Percentiles rank a stretch among this genome's conserved stretches.
phyloP scores from a whole-genome alignment of 1,284 basidiomycete genomes.

The Puccinia brachypodii region DNA sequence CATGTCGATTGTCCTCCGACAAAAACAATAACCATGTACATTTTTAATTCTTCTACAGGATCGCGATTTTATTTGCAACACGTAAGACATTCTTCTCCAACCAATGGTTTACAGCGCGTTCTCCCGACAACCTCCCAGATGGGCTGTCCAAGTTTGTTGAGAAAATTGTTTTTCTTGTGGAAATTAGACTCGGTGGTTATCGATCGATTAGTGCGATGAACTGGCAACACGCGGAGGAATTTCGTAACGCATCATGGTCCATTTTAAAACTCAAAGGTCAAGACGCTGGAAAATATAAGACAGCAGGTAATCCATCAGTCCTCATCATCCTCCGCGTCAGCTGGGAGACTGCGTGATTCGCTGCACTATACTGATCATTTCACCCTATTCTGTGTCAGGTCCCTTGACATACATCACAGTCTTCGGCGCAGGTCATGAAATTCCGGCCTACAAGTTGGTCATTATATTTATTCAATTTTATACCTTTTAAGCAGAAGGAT shows the following conservation, averaged over 20 bases:
- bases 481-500: background rate
- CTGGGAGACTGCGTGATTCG: background rate
- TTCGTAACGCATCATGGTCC: slow-evolving; percentile 31
- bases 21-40: background rate
- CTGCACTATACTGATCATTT: background rate
- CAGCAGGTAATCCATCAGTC: slow-evolving; percentile 5
- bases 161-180: background rate
- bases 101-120: background rate
- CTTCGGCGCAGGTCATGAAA: slow-evolving; percentile 33
- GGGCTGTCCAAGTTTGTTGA: background rate
- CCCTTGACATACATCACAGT: slow-evolving; percentile 42
- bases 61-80: slow-evolving; percentile 43
- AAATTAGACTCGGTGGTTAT: slow-evolving; percentile 31
- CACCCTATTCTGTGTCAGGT: background rate
- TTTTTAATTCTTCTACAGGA: slow-evolving; percentile 14
- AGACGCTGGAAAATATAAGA: slow-evolving; percentile 28
- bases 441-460: slow-evolving; percentile 44
- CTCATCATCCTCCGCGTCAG: background rate
- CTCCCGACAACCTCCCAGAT: background rate
- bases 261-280: slow-evolving; percentile 10
- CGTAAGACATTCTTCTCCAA: slow-evolving; percentile 12
- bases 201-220: slow-evolving; percentile 36
- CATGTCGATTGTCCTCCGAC: background rate
- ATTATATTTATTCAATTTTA: background rate
- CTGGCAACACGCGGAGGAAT: slow-evolving; percentile 32